Percentiles rank a stretch among this genome's conserved stretches.
Conservation (phyloP, 2,329 filamentous ascomycete genomes). For the Tolypocladium pustulatum region DNA sequence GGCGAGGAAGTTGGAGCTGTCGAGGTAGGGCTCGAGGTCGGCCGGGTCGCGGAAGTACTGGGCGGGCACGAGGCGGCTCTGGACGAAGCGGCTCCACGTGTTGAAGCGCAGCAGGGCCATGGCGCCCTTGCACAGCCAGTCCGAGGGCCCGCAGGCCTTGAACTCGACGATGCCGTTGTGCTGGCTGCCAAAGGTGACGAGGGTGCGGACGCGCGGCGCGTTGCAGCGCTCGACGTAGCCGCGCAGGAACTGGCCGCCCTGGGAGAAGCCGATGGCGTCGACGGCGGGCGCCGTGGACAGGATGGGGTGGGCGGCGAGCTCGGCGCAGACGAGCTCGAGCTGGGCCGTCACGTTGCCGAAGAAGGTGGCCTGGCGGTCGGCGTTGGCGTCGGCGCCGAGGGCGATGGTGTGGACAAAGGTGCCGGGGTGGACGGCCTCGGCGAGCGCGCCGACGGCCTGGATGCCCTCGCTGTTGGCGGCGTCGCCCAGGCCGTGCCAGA, state of each 20-base stretch:
- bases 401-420: constrained; percentile 76
- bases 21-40: constrained; percentile 60
- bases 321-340: constrained; percentile 64
- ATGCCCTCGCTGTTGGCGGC: constrained; percentile 69
- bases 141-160: constrained; percentile 56
- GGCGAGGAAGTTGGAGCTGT: constrained; percentile 76
- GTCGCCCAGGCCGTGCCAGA: constrained; percentile 84
- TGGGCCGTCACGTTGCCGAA: constrained; percentile 81
- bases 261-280: constrained; percentile 89
- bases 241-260: constrained; percentile 93
- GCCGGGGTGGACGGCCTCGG: constrained; percentile 63
- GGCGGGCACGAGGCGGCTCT: constrained; percentile 74
- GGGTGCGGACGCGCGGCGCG: constrained; percentile 58
- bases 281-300: constrained; percentile 72
- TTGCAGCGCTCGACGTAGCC: constrained; percentile 86
- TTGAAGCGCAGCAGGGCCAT: constrained; percentile 69
- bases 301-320: constrained; percentile 65
- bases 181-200: constrained; percentile 83
- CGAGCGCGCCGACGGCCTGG: constrained; percentile 58
- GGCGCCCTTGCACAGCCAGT: constrained; percentile 74
- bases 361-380: constrained; percentile 77
- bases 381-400: constrained; percentile 52
- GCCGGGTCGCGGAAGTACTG: constrained; percentile 79
- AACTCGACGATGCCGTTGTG: constrained; percentile 89
- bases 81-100: constrained; percentile 70